phyloP scores from a whole-genome alignment of 805 yeast species.

The Candida manassasensis region DNA sequence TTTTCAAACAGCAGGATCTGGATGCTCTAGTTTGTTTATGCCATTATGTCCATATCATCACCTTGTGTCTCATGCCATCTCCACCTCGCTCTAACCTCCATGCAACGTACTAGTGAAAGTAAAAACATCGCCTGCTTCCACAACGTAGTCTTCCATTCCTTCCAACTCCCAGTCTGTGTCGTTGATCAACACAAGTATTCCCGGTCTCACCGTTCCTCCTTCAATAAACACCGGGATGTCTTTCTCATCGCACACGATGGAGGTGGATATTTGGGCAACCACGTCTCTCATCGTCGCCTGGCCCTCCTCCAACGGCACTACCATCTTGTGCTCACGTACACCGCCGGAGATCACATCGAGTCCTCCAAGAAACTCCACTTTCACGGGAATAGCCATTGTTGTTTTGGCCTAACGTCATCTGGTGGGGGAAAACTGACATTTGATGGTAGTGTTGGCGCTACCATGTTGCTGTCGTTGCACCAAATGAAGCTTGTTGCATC shows the following conservation, averaged over 20 bases:
- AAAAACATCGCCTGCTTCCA: constrained; percentile 71
- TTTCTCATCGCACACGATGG: constrained; percentile 54
- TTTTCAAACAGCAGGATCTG: no score
- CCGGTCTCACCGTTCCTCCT: constrained; percentile 82
- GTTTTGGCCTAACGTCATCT: no score
- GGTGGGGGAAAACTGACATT: no score
- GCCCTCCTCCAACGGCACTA: constrained; percentile 40
- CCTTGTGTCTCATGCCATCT: no score
- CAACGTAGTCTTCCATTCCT: constrained; percentile 76
- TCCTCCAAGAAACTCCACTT: constrained; percentile 63
- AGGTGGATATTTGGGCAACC: constrained; percentile 48
- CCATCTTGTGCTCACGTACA: constrained; percentile 49
- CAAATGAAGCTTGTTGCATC: no score
- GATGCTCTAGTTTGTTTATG: no score
- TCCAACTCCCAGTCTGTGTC: constrained; percentile 97
- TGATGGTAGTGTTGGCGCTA: no score
- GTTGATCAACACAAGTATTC: constrained; percentile 83
- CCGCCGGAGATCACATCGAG: constrained; percentile 72
- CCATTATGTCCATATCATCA: no score
- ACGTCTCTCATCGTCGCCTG: constrained; percentile 46
- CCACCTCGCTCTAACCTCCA: constrained; percentile 74
- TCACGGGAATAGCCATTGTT: constrained; percentile 28
- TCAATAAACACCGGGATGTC: constrained; percentile 75
- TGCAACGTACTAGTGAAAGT: constrained; percentile 92
- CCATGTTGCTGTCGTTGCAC: no score